Evolutionary conservation across 148 eudicot genomes (phyloP).

Genomic region (Cornus controversa): DNA sequence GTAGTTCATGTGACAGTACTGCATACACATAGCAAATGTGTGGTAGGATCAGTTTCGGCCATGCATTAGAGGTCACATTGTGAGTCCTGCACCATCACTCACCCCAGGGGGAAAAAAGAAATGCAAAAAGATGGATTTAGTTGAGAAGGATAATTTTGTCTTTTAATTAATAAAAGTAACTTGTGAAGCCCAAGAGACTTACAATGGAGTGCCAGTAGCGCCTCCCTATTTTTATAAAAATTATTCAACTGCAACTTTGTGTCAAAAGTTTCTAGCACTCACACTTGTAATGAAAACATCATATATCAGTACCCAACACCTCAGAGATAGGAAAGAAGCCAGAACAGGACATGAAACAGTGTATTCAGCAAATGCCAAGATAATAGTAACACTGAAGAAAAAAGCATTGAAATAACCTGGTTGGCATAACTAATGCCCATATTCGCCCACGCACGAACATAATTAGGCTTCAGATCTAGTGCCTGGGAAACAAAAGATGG

Average conservation of each 20-base stretch:
- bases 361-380: not conserved
- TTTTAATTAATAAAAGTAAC: no score
- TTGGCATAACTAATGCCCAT: conserved; percentile 99
- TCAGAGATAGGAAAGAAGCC: not conserved
- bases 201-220: no score
- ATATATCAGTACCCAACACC: not conserved
- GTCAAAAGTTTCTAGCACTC: not conserved
- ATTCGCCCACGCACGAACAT: conserved; percentile 99
- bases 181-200: no score
- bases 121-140: no score
- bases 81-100: no score
- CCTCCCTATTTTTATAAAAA: no score
- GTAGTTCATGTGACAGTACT: no score
- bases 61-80: no score
- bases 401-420: conserved; percentile 49
- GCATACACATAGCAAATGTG: no score
- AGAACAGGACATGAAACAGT: not conserved
- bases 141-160: no score
- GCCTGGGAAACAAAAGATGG: conserved; percentile 56
- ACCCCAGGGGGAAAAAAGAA: no score
- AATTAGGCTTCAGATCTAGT: conserved; percentile 91
- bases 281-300: not conserved
- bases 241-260: not conserved
- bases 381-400: not conserved
- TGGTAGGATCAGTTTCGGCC: no score